Base-by-base conservation (phyloP, 2,329 filamentous ascomycete genomes). In the Fusarium mundagurra region DNA sequence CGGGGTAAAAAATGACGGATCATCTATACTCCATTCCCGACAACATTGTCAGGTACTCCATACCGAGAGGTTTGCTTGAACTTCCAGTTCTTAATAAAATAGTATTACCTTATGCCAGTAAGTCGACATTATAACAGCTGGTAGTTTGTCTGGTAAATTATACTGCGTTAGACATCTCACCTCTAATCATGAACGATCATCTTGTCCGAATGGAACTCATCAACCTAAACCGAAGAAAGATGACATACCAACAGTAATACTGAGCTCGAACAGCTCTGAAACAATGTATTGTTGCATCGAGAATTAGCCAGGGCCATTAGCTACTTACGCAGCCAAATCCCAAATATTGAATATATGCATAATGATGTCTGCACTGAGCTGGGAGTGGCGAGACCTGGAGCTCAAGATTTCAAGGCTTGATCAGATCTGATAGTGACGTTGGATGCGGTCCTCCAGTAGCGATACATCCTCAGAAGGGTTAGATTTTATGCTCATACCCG, bases 1-100 rank as follows among this genome's bases (percentile, higher is more conserved):
- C 75, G 77, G 78, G 77, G 80, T 79, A 71, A 54, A 54, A 53
- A 31, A 12, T n/a, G 14, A 64, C 79, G 79, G 80, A 81, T 78
- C 65, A 81, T 81, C 62, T 67, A 81, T 81, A 71, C 75, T 80
- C 80, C 80, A 54, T 24, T 7, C 38, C 66, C 68, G 74, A 57
- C 50, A 36, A 54, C 20, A 27, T 18, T 59, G 18, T n/a, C 39
- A 39, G n/a, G 31, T 11, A n/a, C n/a, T n/a, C n/a, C n/a, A n/a
- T 54, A 38, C 33, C 7, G 34, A 39, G 34, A 27, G 33, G 31
- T 17, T 51, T 51, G n/a, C 48, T 34, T 34, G 48, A 34, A 51
- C 48, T 20, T 33, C 48, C 48, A 34, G 48, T 24, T n/a, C 48
- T 34, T 51, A 7, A 20, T 20, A 10, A 13, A 24, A 33, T 34